phyloP scores from a whole-genome alignment of 2,329 filamentous ascomycete genomes.

The Hypoxylon sp. region DNA sequence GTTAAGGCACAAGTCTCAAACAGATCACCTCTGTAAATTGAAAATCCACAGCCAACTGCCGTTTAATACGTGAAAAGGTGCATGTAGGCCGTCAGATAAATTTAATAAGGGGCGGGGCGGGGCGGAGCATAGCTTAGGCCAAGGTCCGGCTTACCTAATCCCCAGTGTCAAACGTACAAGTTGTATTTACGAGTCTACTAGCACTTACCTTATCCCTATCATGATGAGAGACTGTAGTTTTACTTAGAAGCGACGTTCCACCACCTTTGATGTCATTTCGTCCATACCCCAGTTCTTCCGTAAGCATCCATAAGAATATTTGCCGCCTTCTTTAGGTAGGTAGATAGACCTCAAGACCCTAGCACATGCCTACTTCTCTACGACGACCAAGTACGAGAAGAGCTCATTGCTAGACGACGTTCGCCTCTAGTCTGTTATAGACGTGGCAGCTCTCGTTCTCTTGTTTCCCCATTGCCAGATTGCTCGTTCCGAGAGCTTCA shows the following conservation, averaged over 20 bases:
- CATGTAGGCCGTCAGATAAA: no score
- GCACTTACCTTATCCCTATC: neutral
- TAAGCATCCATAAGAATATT: constrained; percentile 7
- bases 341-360: constrained; percentile 1
- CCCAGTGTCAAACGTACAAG: no score
- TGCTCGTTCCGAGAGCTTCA: neutral
- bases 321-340: neutral
- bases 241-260: constrained; percentile 16
- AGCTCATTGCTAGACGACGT: neutral
- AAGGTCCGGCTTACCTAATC: neutral
- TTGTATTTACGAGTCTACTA: neutral
- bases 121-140: neutral
- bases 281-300: neutral
- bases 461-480: neutral
- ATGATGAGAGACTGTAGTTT: constrained; percentile 1
- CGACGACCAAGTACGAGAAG: neutral
- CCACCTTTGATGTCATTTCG: neutral
- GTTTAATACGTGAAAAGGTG: no score
- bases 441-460: constrained; percentile 7
- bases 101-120: no score
- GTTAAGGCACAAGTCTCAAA: no score
- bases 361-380: neutral
- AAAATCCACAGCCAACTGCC: no score
- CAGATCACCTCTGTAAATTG: no score
- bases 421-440: constrained; percentile 3